A percentile compares a stretch with the other conserved stretches of the same genome.
phyloP scores from a whole-genome alignment of 345 rosid genomes.

The Isatis tinctoria region DNA sequence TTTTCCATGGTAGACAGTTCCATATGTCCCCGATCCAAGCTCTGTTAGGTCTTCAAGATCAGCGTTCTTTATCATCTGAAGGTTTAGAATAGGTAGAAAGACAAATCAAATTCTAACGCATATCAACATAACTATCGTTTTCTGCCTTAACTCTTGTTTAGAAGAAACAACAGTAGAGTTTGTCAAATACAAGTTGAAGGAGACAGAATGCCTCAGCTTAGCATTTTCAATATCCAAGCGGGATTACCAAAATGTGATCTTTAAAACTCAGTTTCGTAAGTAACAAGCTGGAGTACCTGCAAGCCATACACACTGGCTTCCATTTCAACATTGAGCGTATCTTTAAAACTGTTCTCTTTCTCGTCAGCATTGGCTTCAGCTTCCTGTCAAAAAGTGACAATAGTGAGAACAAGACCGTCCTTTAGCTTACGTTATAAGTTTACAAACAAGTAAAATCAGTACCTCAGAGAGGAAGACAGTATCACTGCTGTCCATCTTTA shows the following conservation, averaged over 20 bases:
- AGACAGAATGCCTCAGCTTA: constrained; percentile 1
- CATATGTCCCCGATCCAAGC: constrained; percentile 70
- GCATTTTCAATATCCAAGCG: background rate
- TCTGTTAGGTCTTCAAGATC: constrained; percentile 69
- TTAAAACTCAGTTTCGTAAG: too few relatives aligned
- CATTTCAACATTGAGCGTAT: constrained; percentile 57
- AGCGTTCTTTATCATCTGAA: constrained; percentile 54
- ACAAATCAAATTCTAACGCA: background rate
- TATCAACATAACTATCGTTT: background rate
- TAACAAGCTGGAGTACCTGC: constrained; percentile 45
- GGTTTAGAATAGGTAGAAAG: constrained; percentile 7
- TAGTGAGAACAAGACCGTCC: background rate
- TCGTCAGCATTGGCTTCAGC: constrained; percentile 29
- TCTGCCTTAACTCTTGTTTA: background rate
- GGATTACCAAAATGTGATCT: background rate
- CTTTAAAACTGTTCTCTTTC: constrained; percentile 38
- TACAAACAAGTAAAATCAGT: constrained; percentile 21
- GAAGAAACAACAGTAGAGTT: background rate
- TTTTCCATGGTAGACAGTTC: constrained; percentile 72
- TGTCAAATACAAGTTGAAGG: background rate
- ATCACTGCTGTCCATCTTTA: constrained; percentile 31
- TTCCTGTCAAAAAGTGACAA: constrained; percentile 33
- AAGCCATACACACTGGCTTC: constrained; percentile 66
- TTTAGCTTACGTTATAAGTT: background rate
- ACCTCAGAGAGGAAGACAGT: constrained; percentile 25